Conservation (phyloP, 2,329 filamentous ascomycete species). For the Colletotrichum tropicale region DNA sequence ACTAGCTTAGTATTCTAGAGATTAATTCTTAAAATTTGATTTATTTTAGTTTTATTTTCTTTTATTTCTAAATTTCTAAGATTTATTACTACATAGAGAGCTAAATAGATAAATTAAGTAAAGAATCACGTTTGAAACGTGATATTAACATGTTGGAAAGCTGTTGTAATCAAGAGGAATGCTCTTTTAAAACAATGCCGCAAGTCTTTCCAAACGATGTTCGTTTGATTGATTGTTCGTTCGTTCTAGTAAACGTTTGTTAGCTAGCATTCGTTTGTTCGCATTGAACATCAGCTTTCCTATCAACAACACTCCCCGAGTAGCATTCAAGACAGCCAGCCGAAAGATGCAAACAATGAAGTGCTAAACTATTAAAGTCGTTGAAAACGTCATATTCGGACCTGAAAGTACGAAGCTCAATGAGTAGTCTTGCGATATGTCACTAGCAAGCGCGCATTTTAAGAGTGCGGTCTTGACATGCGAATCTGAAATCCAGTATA, state of each 20-base stretch:
- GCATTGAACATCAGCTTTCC: not conserved
- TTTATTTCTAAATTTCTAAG: not conserved
- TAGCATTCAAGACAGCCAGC: not conserved
- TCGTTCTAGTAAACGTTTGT: not conserved
- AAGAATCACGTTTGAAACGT: not conserved
- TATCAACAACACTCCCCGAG: not conserved
- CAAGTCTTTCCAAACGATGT: not conserved
- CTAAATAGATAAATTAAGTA: not conserved
- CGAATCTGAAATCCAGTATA: no score
- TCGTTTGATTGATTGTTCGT: not conserved
- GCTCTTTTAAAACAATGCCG: not conserved
- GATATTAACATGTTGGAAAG: not conserved
- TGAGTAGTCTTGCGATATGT: not conserved
- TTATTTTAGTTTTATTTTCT: no score
- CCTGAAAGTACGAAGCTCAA: not conserved
- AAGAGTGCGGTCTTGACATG: no score
- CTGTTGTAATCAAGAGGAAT: not conserved
- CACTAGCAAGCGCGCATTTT: not conserved
- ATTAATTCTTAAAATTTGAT: no score
- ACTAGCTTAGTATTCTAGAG: not conserved
- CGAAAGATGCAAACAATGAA: not conserved
- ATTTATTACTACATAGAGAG: not conserved
- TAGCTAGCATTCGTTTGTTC: not conserved
- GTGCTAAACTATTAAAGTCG: not conserved
- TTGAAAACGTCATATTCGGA: not conserved